Conservation (phyloP, 371 early-diverging fungal genomes). For the Actinomucor elegans region DNA sequence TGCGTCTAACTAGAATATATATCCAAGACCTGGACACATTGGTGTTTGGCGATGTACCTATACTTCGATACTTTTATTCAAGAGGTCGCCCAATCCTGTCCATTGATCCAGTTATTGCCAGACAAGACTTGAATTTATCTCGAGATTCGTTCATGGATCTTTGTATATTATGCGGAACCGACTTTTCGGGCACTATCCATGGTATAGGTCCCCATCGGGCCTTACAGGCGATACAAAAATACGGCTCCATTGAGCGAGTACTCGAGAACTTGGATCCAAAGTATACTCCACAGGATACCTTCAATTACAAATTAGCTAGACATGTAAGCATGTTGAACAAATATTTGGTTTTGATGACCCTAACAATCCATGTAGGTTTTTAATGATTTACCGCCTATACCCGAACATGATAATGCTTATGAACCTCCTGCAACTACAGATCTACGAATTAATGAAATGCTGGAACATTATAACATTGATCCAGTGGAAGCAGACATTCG, state of each 20-base stretch:
- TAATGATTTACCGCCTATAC: constrained; percentile 34
- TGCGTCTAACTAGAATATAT: constrained; percentile 22
- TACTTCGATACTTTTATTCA: constrained; percentile 53
- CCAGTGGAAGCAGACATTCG: constrained; percentile 24
- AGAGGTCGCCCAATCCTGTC: constrained; percentile 38
- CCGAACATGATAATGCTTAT: constrained; percentile 21
- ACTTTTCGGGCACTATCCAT: constrained; percentile 66
- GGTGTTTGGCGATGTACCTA: constrained; percentile 58
- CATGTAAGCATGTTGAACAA: constrained; percentile 20
- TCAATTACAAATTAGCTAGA: constrained; percentile 56
- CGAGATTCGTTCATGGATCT: constrained; percentile 65
- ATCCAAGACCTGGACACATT: constrained; percentile 54
- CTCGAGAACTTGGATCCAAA: constrained; percentile 33
- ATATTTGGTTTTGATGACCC: neutral
- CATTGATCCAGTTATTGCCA: constrained; percentile 59
- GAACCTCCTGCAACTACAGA: constrained; percentile 2
- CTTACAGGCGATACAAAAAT: constrained; percentile 47
- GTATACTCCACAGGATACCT: constrained; percentile 45
- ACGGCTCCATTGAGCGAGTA: constrained; percentile 67
- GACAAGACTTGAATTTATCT: constrained; percentile 50
- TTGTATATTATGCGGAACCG: constrained; percentile 83
- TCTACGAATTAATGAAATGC: constrained; percentile 15
- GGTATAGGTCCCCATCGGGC: constrained; percentile 69
- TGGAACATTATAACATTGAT: constrained; percentile 44
- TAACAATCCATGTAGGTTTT: constrained; percentile 24